phyloP scores from a whole-genome alignment of 2,329 filamentous ascomycete genomes.

The Diaporthe caulivora region DNA sequence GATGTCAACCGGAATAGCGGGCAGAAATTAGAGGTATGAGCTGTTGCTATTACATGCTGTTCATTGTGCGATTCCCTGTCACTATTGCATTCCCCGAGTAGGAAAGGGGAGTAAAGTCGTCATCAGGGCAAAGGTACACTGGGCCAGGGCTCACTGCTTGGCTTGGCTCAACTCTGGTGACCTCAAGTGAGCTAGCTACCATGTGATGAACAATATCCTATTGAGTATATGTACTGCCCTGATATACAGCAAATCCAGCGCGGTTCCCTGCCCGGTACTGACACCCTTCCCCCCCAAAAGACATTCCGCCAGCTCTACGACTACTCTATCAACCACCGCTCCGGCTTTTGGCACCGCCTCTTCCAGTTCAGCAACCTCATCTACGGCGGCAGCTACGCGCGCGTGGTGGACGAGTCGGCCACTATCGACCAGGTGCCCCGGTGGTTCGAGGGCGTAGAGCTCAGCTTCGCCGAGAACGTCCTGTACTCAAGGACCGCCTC shows the following conservation, averaged over 20 bases:
- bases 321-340: constrained; percentile 74
- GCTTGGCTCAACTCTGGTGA: background rate
- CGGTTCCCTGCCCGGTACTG: background rate
- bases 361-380: constrained; percentile 73
- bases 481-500: constrained; percentile 68
- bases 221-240: background rate
- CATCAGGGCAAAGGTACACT: background rate
- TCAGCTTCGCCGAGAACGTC: constrained; percentile 87
- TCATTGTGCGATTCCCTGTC: background rate
- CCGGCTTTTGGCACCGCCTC: constrained; percentile 74
- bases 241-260: background rate
- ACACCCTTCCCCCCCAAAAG: constrained; percentile 50
- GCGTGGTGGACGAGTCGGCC: constrained; percentile 76
- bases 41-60: background rate
- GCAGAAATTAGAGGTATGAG: constrained; percentile 67
- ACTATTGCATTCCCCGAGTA: background rate
- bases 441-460: constrained; percentile 80
- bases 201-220: background rate
- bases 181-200: background rate
- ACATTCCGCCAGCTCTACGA: constrained; percentile 77
- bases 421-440: constrained; percentile 78
- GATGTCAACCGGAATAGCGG: constrained; percentile 69
- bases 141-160: background rate
- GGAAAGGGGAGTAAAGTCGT: background rate
- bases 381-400: constrained; percentile 69